A percentile compares a stretch with the other conserved stretches of the same genome.
phyloP scores from a whole-genome alignment of 495 filamentous ascomycete species.

The Parmelia sp. region DNA sequence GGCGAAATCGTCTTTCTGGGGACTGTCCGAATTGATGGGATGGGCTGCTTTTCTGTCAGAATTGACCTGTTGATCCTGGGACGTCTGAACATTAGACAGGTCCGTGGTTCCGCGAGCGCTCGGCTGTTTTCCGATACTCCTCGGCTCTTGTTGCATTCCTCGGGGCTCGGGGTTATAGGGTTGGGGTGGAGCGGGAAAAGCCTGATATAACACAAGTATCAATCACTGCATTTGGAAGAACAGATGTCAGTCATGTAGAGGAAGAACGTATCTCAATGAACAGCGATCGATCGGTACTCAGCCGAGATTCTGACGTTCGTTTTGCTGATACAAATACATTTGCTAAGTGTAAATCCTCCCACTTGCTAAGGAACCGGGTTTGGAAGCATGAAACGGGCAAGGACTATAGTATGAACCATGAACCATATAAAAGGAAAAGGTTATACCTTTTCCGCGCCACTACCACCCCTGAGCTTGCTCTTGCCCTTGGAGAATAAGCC shows the following conservation, averaged over 20 bases:
- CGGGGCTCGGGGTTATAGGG: slow-evolving; percentile 12
- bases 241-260: slow-evolving; percentile 18
- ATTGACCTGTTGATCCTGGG: not conserved
- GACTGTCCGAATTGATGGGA: not conserved
- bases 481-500: slow-evolving; percentile 81
- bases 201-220: slow-evolving; percentile 30
- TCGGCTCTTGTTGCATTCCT: slow-evolving; percentile 25
- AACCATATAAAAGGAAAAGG: slow-evolving; percentile 36
- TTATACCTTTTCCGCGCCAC: slow-evolving; percentile 68
- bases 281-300: slow-evolving; percentile 5
- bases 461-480: slow-evolving; percentile 63
- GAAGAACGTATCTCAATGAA: slow-evolving; percentile 12
- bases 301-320: slow-evolving; percentile 13
- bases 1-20: not conserved
- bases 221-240: slow-evolving; percentile 25
- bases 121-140: slow-evolving; percentile 3
- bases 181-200: slow-evolving; percentile 15
- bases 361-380: slow-evolving; percentile 28
- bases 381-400: slow-evolving; percentile 9
- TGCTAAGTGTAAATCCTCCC: slow-evolving; percentile 9
- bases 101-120: not conserved
- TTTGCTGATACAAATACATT: slow-evolving; percentile 19
- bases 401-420: slow-evolving; percentile 14
- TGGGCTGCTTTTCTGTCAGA: not conserved
- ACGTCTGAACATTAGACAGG: not conserved